A percentile compares a stretch with the other conserved stretches of the same genome.
Evolutionary conservation across 2,329 filamentous ascomycete genomes (phyloP).

Genomic region (Westerdykella sp.): DNA sequence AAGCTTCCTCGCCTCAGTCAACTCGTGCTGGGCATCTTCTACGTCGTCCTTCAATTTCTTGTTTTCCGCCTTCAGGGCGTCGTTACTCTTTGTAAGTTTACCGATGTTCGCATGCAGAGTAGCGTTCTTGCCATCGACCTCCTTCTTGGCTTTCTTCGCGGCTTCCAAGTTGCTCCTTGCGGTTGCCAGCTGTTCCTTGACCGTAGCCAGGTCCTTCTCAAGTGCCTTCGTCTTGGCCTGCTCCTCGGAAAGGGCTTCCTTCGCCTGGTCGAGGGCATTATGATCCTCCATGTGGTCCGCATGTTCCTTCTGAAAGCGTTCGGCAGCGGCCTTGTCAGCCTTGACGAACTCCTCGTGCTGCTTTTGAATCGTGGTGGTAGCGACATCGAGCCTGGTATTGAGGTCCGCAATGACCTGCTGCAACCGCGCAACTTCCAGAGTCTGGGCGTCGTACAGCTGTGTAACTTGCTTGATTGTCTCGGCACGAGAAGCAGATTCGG

Average conservation of each 20-base stretch:
- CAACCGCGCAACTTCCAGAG: neutral
- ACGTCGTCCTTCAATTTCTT: neutral
- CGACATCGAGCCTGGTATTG: neutral
- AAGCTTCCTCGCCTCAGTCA: neutral
- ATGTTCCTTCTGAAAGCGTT: neutral
- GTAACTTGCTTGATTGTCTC: neutral
- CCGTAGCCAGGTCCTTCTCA: neutral
- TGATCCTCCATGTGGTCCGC: slow-evolving; percentile 1
- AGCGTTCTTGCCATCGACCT: neutral
- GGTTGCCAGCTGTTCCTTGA: neutral
- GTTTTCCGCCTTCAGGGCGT: neutral
- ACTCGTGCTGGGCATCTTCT: neutral
- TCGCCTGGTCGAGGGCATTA: neutral
- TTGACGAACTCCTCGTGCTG: neutral
- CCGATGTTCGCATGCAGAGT: neutral
- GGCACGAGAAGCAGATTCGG: neutral
- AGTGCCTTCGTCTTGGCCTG: neutral
- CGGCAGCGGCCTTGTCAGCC: neutral
- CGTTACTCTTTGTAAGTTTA: neutral
- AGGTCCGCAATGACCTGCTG: neutral
- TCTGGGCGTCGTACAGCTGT: neutral
- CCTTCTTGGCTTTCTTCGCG: neutral
- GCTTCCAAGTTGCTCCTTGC: neutral
- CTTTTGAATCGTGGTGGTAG: neutral
- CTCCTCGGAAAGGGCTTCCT: neutral